Percentiles rank a stretch among this genome's conserved stretches.
phyloP scores from a whole-genome alignment of 75 land plant genomes.

The Cupressus sempervirens region DNA sequence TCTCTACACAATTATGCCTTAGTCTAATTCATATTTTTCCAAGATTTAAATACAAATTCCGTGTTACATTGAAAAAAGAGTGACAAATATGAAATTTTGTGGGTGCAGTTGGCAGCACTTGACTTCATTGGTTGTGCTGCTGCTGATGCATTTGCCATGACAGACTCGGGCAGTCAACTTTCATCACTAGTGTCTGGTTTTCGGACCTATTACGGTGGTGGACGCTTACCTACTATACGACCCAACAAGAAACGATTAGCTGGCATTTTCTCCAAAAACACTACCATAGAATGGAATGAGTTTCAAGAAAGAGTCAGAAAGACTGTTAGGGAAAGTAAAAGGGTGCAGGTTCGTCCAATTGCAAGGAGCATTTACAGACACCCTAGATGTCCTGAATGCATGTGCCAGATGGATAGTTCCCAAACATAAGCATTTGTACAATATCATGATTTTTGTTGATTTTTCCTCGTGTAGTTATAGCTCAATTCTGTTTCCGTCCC shows the following conservation, averaged over 20 bases:
- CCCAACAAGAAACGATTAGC: constrained; percentile 88
- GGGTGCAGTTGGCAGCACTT: constrained; percentile 81
- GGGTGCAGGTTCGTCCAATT: constrained; percentile 50
- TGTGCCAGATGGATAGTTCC: constrained; percentile 47
- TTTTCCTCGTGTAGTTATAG: neutral
- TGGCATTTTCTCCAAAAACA: constrained; percentile 56
- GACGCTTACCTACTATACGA: constrained; percentile 66
- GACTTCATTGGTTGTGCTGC: constrained; percentile 85
- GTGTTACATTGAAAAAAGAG: neutral
- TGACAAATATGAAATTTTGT: constrained; percentile 4
- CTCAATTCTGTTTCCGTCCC: constrained; percentile 1
- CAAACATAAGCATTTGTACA: neutral
- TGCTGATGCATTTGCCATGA: constrained; percentile 91
- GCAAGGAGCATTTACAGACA: constrained; percentile 86
- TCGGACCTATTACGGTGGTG: constrained; percentile 81
- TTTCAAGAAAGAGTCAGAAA: constrained; percentile 76
- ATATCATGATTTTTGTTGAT: neutral
- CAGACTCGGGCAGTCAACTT: constrained; percentile 94
- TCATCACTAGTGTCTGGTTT: constrained; percentile 82
- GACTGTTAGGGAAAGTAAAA: constrained; percentile 70
- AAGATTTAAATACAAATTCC: neutral
- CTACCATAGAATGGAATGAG: constrained; percentile 82
- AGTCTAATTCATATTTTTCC: neutral
- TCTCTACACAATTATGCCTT: neutral
- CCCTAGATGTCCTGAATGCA: constrained; percentile 83